Evolutionary conservation across 371 early-diverging fungal species (phyloP), one percentile per base, ranked within the genome.

Genomic region (Lichtheimia ornata): DNA sequence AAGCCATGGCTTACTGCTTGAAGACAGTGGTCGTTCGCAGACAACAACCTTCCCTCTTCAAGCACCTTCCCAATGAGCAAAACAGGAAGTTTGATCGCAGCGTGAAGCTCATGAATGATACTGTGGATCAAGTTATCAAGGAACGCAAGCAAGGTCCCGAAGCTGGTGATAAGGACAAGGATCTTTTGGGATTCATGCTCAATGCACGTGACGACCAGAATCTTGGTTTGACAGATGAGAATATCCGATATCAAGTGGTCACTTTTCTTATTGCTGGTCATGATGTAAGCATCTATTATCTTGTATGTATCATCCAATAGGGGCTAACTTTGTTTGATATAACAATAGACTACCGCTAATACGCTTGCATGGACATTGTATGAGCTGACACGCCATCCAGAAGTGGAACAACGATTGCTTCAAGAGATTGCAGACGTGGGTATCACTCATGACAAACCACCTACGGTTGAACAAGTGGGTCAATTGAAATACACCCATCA

Each of bases 181-280:
- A 87, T 63, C 61, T 87, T 24, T 63, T 85, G 47, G 84, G 78
- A 40, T 85, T 70, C 52, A 87, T 87, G 87, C 57, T 87, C 59
- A 83, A 73, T 40, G 84, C 80, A 4, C 65, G 71, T 7, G 82
- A 74, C 28, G 72, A 73, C 44, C 66, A 78, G 18, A 61, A 70
- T 13, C 64, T 72, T 24, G 70, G 73, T 35, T 55, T 86, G 35
- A 57, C 72, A 2, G 82, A 85, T 56, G 72, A 72, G 49, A 70
- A 83, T 20, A 85, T 84, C 53, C 78, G 84, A 49, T 83, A 85
- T 61, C 82, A 86, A 64, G 84, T 85, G 15, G 79, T 83, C 30
- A 82, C 85, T 13, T 83, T 83, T 42, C 53, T 81, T 50, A 81
- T 84, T 58, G 84, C 83, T 43, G 86, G 86, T 17, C 83, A 85